Evolutionary conservation across 2,329 filamentous ascomycete genomes (phyloP), one percentile per base, ranked within the genome.

Genomic region (Pseudogymnoascus pannorum): DNA sequence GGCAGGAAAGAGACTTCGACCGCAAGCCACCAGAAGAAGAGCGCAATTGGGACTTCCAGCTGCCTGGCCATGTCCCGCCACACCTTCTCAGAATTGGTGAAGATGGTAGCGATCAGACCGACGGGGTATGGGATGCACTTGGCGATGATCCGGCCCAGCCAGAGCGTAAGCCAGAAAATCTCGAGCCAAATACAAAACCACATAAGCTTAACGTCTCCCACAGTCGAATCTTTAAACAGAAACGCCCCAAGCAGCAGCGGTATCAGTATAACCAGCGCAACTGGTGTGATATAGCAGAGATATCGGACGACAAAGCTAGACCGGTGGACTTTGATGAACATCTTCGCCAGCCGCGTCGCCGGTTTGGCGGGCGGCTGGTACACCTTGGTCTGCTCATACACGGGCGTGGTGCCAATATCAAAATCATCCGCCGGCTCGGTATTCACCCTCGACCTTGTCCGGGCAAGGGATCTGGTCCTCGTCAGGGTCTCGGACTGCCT

Each of bases 111-210:
- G 14, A 89, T 62, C 1, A 87, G 68, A 1, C 84, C 82, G 40
- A 88, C 80, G 0, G 82, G 78, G 67, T 78, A 83, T 1, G 87
- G 87, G 8, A 89, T 77, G 60, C 77, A 79, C 73, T 88, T 88
- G 6, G 86, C 82, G 12, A 87, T 75, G 57, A 89, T 81, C 74
- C 82, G 62, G 60, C 61, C 88, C 18, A 88, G 87, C 93, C 93
- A 97, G 0, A 97, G 79, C 0, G 91, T 91, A 65, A 93, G 80
- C 93, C 93, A 97, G 24, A 97, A 81, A 42, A 96, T 91, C 73
- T 96, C 90, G 16, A 97, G 81, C 93, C 93, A 97, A 64, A 97
- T 91, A 29, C 89, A 89, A 71, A 97, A 97, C 93, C 93, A 97
- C 63, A 91, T 77, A 48, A 97, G 77, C 64, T 85, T 71, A 0